Base-by-base conservation (phyloP, 768 basidiomycete genomes). In the Omphalotus guepiniiformis region DNA sequence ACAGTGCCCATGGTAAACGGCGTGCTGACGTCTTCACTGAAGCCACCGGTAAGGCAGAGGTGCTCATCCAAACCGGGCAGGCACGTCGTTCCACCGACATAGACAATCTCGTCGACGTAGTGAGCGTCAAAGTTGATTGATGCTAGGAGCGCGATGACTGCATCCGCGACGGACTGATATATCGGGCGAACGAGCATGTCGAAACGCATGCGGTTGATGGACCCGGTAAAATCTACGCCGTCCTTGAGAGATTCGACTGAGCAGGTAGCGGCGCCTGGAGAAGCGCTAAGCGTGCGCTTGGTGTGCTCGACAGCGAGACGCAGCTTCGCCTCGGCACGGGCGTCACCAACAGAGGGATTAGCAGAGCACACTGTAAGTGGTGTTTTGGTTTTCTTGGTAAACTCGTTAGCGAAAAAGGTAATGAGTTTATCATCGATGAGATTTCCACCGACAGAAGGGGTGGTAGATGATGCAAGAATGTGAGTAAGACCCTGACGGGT, bases 181-280 rank as follows among this genome's bases (percentile, higher is more conserved):
- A 88, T 68, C 7, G 79, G 54, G 15, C 79, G 68, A 1, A 77
- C 76, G 55, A 83, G 71, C 63, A 85, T 73, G 53, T 85, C 83
- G 62, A 82, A 82, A 15, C 80, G 71, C 69, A 80, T 69, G 13
- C 77, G 72, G 63, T 77, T 79, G 60, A 83, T 75, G 8, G 79
- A 74, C 6, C 82, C 85, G 3, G 88, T 93, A 60, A 85, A 92
- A 66, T 99, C 95, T 29, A 89, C 61, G 1, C 94, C 95, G 49
- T 95, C 93, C 64, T 94, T 95, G 56, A 99, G 77, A 0, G 88
- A 90, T 67, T 96, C 93, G 54, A 99, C 88, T 13, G 88, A 87
- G 67, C 92, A 91, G 1, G 89, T 88, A 2, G 92, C 93, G 1
- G 93, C 89, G 12, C 87, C 86, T 2, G 85, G 78, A 3, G 85